phyloP scores from a whole-genome alignment of 2,329 filamentous ascomycete genomes.

The Saccharata proteae region DNA sequence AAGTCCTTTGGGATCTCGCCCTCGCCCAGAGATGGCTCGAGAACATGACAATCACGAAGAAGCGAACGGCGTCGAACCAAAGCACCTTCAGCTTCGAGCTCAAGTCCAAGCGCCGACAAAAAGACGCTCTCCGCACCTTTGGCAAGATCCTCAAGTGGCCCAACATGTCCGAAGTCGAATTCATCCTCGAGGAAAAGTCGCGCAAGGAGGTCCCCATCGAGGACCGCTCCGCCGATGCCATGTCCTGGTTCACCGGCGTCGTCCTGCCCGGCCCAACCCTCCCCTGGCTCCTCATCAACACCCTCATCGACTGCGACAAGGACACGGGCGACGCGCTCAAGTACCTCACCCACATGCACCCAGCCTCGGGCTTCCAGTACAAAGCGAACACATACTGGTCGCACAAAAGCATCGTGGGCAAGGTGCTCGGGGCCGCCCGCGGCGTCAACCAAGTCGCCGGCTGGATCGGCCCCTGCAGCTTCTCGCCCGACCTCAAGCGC shows the following conservation, averaged over 20 bases:
- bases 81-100: slow-evolving; percentile 48
- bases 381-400: slow-evolving; percentile 70
- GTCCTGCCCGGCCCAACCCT: slow-evolving; percentile 59
- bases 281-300: slow-evolving; percentile 68
- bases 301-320: slow-evolving; percentile 61
- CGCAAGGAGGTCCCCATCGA: slow-evolving; percentile 34
- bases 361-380: slow-evolving; percentile 64
- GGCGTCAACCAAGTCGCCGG: slow-evolving; percentile 60
- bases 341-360: slow-evolving; percentile 55
- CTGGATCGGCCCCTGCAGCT: slow-evolving; percentile 62
- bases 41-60: slow-evolving; percentile 54
- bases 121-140: slow-evolving; percentile 56
- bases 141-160: slow-evolving; percentile 66
- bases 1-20: slow-evolving; percentile 60
- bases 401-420: slow-evolving; percentile 58
- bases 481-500: slow-evolving; percentile 52
- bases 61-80: slow-evolving; percentile 32
- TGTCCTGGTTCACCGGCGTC: slow-evolving; percentile 67
- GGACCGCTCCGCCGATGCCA: slow-evolving; percentile 56
- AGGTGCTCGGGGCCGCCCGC: slow-evolving; percentile 53
- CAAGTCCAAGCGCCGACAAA: slow-evolving; percentile 53
- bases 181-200: slow-evolving; percentile 49
- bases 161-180: slow-evolving; percentile 53
- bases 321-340: slow-evolving; percentile 54
- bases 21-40: slow-evolving; percentile 63